Conservation (phyloP, 495 filamentous ascomycete genomes). For the Aspergillus asperescens region DNA sequence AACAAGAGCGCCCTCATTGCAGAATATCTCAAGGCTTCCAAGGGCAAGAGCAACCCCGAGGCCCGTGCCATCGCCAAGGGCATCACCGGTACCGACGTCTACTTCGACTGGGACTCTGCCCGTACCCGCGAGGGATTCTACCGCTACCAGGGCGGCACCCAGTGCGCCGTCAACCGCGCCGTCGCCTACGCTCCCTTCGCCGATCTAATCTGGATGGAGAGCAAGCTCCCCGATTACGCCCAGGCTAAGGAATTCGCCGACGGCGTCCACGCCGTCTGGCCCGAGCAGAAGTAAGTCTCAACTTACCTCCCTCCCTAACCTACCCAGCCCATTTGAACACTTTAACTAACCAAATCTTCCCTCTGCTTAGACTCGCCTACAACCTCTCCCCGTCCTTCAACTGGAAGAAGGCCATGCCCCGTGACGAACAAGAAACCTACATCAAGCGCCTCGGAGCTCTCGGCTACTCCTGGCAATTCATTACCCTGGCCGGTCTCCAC, state of each 20-base stretch:
- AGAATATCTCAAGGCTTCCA: constrained; percentile 58
- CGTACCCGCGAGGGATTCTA: constrained; percentile 94
- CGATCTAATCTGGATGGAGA: constrained; percentile 99
- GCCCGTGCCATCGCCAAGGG: constrained; percentile 76
- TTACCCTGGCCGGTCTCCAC: constrained; percentile 96
- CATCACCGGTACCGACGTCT: constrained; percentile 74
- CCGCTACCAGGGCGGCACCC: constrained; percentile 82
- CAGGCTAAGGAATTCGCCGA: constrained; percentile 94
- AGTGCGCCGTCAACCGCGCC: constrained; percentile 87
- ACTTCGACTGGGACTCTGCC: constrained; percentile 90
- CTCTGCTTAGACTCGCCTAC: constrained; percentile 83
- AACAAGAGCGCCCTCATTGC: constrained; percentile 63
- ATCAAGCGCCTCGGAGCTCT: constrained; percentile 80
- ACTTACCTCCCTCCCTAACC: constrained; percentile 6
- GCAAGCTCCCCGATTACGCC: constrained; percentile 84
- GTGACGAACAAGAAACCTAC: constrained; percentile 92
- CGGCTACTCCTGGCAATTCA: constrained; percentile 99
- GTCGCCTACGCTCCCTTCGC: constrained; percentile 90
- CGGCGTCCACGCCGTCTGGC: constrained; percentile 91
- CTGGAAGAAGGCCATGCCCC: constrained; percentile 97
- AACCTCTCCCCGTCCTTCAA: constrained; percentile 99
- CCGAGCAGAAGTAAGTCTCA: constrained; percentile 85
- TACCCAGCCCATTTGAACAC: no score
- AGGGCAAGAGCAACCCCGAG: constrained; percentile 84
- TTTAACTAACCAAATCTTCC: no score